These are phyloP conservation scores for Plasmodium ovale DNA, from an alignment of 169 alveolate species.

Conservation along the genomic window DNA sequence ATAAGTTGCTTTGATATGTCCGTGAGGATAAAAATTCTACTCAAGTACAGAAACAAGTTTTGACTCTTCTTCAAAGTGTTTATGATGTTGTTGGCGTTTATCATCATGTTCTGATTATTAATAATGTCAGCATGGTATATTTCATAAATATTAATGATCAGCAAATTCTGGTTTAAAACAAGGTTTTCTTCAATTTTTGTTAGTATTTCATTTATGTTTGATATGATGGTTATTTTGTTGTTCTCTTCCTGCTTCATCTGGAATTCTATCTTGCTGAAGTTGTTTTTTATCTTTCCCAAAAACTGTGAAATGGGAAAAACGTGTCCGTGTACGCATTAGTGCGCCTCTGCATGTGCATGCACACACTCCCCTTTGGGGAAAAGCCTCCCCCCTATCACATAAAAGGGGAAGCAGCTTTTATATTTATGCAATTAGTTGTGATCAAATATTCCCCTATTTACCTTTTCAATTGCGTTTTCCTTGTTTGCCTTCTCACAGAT, in stretches of 20 bases:
- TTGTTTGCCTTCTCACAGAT: slow-evolving; percentile 76
- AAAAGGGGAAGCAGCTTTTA: no score
- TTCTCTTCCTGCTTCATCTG: slow-evolving; percentile 74
- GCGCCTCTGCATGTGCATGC: not conserved
- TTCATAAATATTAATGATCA: slow-evolving; percentile 67
- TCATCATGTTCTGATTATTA: slow-evolving; percentile 73
- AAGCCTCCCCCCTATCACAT: no score
- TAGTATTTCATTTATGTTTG: slow-evolving; percentile 69
- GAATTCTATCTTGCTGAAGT: slow-evolving; percentile 64
- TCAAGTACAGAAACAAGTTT: slow-evolving; percentile 50
- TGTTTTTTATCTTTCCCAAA: slow-evolving; percentile 60
- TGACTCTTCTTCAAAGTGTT: slow-evolving; percentile 66
- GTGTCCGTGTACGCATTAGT: not conserved
- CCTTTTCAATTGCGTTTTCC: slow-evolving; percentile 74
- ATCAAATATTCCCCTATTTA: not conserved
- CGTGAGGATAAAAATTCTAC: slow-evolving; percentile 62
- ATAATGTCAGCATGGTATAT: slow-evolving; percentile 68
- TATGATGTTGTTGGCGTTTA: slow-evolving; percentile 55
- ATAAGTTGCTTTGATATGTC: slow-evolving; percentile 62
- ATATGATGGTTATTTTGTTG: slow-evolving; percentile 52
- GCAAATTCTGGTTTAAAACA: slow-evolving; percentile 56
- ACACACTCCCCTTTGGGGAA: not conserved
- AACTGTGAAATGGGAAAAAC: slow-evolving; percentile 19
- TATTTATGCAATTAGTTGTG: no score
- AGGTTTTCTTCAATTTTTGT: slow-evolving; percentile 66